phyloP scores from a whole-genome alignment of 1,284 basidiomycete genomes.

The Macrocystidia cucumis region DNA sequence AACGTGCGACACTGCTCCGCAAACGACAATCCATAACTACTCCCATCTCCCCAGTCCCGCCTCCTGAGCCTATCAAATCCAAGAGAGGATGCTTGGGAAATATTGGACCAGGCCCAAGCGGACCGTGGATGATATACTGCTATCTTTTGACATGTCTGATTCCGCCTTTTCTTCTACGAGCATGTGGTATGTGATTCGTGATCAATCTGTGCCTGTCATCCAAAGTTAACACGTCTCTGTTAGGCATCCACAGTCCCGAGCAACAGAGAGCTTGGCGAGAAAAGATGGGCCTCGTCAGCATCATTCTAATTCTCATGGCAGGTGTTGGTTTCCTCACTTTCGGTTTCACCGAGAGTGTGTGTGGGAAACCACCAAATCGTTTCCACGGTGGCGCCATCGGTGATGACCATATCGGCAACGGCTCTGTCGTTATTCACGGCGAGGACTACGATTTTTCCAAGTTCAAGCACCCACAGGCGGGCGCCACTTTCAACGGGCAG shows the following conservation, averaged over 20 bases:
- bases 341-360: slow-evolving; percentile 96
- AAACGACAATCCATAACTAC: slow-evolving; percentile 40
- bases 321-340: slow-evolving; percentile 97
- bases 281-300: slow-evolving; percentile 89
- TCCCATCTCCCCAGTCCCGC: slow-evolving; percentile 23
- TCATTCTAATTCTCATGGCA: slow-evolving; percentile 83
- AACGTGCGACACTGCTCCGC: slow-evolving; percentile 70
- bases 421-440: slow-evolving; percentile 90
- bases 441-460: slow-evolving; percentile 86
- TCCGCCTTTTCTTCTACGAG: slow-evolving; percentile 64
- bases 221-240: background rate
- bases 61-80: slow-evolving; percentile 27
- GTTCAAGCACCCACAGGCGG: slow-evolving; percentile 76
- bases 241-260: slow-evolving; percentile 87
- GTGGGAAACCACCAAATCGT: slow-evolving; percentile 77
- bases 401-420: slow-evolving; percentile 57
- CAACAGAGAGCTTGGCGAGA: slow-evolving; percentile 97
- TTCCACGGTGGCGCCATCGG: slow-evolving; percentile 77
- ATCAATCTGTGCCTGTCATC: background rate
- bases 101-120: slow-evolving; percentile 80
- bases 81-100: slow-evolving; percentile 45
- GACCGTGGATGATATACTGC: slow-evolving; percentile 96
- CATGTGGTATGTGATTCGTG: slow-evolving; percentile 47
- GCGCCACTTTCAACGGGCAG: slow-evolving; percentile 62
- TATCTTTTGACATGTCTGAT: slow-evolving; percentile 82